Conservation (phyloP, 148 eudicot species). For the Rhododendron mucronatum region DNA sequence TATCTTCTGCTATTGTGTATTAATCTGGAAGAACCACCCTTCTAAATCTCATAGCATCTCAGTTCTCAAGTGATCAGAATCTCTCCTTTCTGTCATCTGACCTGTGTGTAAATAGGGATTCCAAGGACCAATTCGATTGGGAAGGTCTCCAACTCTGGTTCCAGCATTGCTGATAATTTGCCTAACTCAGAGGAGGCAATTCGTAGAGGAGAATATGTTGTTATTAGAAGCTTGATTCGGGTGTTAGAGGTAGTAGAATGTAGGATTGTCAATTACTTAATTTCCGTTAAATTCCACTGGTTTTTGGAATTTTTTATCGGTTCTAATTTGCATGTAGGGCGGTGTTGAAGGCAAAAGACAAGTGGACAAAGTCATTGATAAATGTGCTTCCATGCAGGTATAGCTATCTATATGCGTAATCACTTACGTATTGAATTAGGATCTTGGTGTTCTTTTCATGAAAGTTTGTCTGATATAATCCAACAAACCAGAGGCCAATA, state of each 20-base stretch:
- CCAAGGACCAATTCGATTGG: conserved; percentile 75
- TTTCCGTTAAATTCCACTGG: neutral
- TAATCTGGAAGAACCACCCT: neutral
- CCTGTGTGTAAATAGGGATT: conserved; percentile 48
- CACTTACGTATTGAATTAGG: conserved; percentile 8
- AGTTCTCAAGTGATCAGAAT: neutral
- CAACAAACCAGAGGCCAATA: neutral
- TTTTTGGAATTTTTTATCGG: conserved; percentile 15
- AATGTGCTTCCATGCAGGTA: conserved; percentile 98
- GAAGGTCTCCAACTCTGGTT: conserved; percentile 50
- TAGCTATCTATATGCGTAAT: conserved; percentile 9
- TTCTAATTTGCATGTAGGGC: conserved; percentile 49
- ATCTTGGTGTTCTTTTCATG: conserved; percentile 12
- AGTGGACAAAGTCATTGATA: conserved; percentile 91
- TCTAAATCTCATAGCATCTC: neutral
- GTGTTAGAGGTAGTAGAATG: conserved; percentile 65
- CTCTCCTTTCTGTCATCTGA: conserved; percentile 3
- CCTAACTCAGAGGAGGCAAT: conserved; percentile 76
- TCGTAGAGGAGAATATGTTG: conserved; percentile 91
- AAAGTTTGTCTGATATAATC: neutral
- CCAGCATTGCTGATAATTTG: conserved; percentile 42
- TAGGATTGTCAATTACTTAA: neutral
- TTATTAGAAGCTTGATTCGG: conserved; percentile 88
- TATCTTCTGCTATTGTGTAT: neutral
- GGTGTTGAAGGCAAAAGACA: conserved; percentile 98